Conservation (phyloP, 352 stramenopile species). For the Poterioochromonas sp. region DNA sequence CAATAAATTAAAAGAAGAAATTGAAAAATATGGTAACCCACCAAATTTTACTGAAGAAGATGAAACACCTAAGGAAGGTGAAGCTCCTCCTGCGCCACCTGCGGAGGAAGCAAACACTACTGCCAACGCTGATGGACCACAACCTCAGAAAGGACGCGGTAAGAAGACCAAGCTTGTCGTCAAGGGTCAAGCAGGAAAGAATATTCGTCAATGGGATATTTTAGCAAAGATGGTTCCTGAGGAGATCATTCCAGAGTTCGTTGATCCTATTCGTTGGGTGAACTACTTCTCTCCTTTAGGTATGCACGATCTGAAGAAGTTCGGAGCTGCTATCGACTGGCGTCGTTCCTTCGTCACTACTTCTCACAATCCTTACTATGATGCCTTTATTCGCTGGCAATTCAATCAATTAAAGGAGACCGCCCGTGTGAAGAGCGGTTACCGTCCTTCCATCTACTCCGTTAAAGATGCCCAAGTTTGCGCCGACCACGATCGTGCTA, state of each 20-base stretch:
- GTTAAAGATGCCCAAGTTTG: conserved; percentile 96
- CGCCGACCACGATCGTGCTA: conserved; percentile 95
- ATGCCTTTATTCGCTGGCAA: conserved; percentile 99
- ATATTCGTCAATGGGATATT: conserved; percentile 96
- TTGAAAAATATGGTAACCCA: conserved; percentile 81
- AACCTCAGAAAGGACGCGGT: conserved; percentile 70
- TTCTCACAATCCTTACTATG: conserved; percentile 97
- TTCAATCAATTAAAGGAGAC: conserved; percentile 89
- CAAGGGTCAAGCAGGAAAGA: conserved; percentile 78
- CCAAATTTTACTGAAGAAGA: conserved; percentile 81
- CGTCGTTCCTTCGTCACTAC: conserved; percentile 98
- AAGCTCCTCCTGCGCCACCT: not conserved
- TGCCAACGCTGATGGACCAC: conserved; percentile 61
- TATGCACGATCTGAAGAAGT: conserved; percentile 87
- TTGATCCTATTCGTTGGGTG: conserved; percentile 94
- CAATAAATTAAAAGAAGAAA: conserved; percentile 97
- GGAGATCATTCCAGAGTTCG: conserved; percentile 90
- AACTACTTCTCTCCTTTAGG: conserved; percentile 96
- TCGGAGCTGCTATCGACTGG: conserved; percentile 95
- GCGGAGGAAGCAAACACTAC: conserved; percentile 46
- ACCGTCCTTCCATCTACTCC: conserved; percentile 96
- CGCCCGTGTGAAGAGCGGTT: conserved; percentile 74
- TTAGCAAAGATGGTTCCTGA: conserved; percentile 67
- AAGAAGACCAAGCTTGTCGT: conserved; percentile 96
- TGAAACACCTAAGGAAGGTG: not conserved